Evolutionary conservation across 1,284 basidiomycete genomes (phyloP).

Genomic region (Fomitopsis palustris): DNA sequence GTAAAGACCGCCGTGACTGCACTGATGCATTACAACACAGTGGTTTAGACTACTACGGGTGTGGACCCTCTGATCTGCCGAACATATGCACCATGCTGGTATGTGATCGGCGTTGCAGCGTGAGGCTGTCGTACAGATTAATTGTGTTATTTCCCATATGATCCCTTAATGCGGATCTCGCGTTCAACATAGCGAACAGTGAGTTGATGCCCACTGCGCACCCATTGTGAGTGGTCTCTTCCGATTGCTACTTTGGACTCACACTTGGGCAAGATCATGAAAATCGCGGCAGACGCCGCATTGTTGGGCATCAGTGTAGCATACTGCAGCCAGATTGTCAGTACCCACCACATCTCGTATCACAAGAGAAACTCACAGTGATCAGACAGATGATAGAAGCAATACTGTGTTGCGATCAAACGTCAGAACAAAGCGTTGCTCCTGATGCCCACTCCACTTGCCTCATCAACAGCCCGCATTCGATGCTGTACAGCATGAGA

Average conservation of each 20-base stretch:
- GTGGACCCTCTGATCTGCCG: too few relatives aligned
- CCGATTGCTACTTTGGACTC: not conserved
- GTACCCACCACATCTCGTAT: not conserved
- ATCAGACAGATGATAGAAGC: not conserved
- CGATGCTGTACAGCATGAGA: not conserved
- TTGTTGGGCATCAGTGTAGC: not conserved
- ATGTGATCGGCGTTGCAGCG: too few relatives aligned
- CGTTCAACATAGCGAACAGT: not conserved
- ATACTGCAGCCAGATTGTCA: not conserved
- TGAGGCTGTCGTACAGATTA: not conserved
- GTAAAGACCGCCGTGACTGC: too few relatives aligned
- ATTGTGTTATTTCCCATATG: not conserved
- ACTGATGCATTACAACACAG: too few relatives aligned
- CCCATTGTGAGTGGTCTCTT: not conserved
- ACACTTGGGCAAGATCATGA: not conserved
- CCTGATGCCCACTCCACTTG: not conserved
- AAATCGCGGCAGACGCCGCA: not conserved
- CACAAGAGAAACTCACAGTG: not conserved
- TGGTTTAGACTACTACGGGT: too few relatives aligned
- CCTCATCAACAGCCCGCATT: not conserved
- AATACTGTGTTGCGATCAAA: not conserved
- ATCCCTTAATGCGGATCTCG: not conserved
- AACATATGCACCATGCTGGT: too few relatives aligned
- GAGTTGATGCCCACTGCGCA: not conserved
- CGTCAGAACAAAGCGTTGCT: not conserved